Evolutionary conservation across 2,329 filamentous ascomycete genomes (phyloP).

Genomic region (Arthrobotrys musiformis): DNA sequence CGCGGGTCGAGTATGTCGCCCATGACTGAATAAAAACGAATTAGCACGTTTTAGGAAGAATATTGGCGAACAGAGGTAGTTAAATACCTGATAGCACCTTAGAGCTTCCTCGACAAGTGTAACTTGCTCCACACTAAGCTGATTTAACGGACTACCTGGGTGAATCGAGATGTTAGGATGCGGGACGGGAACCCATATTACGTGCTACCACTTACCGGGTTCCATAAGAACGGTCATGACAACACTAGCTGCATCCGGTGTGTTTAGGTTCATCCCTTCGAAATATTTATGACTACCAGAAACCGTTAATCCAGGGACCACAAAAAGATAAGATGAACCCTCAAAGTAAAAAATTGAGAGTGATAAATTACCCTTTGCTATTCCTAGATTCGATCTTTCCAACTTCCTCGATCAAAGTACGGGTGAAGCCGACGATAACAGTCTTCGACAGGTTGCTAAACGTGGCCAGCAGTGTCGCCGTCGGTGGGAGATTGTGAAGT

Average conservation of each 20-base stretch:
- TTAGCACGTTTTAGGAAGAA: background rate
- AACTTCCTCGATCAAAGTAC: slow-evolving; percentile 73
- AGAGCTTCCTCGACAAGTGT: slow-evolving; percentile 69
- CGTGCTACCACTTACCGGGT: slow-evolving; percentile 36
- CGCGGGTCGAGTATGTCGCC: slow-evolving; percentile 73
- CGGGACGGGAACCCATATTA: background rate
- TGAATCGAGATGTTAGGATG: slow-evolving; percentile 35
- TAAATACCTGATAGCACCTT: slow-evolving; percentile 70
- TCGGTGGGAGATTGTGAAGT: slow-evolving; percentile 64
- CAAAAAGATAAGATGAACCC: background rate
- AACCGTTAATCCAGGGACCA: background rate
- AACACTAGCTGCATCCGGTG: slow-evolving; percentile 65
- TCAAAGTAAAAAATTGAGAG: background rate
- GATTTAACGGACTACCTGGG: slow-evolving; percentile 54
- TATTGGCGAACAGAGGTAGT: slow-evolving; percentile 56
- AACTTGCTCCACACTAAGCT: slow-evolving; percentile 47
- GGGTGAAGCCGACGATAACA: slow-evolving; percentile 73
- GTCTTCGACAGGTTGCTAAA: slow-evolving; percentile 68
- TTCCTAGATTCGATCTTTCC: slow-evolving; percentile 74
- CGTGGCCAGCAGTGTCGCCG: slow-evolving; percentile 64
- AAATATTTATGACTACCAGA: slow-evolving; percentile 64
- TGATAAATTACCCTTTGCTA: slow-evolving; percentile 67
- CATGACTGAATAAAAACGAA: slow-evolving; percentile 72
- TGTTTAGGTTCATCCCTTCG: slow-evolving; percentile 67
- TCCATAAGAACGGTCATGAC: slow-evolving; percentile 50